These are phyloP conservation scores for Plasmodium knowlesi DNA, from an alignment of 169 alveolate species.

Conservation along the genomic window DNA sequence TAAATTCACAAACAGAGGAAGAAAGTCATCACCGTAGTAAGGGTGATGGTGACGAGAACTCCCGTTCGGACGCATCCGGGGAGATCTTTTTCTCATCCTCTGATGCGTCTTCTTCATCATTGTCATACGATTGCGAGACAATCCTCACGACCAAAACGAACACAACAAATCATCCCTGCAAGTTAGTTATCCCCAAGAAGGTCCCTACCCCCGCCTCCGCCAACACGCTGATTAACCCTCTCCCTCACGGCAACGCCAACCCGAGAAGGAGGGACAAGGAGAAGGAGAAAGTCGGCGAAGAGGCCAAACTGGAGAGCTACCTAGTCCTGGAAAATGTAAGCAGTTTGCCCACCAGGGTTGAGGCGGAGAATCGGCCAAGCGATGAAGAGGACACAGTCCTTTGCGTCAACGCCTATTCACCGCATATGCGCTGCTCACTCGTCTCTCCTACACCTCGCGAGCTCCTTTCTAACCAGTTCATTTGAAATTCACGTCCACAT, in stretches of 20 bases:
- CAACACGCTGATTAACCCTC: neutral
- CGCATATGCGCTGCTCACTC: neutral
- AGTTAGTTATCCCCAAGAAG: slow-evolving; percentile 71
- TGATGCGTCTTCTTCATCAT: neutral
- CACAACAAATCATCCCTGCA: slow-evolving; percentile 83
- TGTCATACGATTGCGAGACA: slow-evolving; percentile 82
- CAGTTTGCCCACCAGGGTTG: neutral
- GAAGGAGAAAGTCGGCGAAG: neutral
- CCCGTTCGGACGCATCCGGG: neutral
- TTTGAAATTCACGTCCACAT: neutral
- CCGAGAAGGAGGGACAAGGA: neutral
- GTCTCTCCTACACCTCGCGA: too few species aligned
- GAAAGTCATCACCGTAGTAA: neutral
- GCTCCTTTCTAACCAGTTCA: too few species aligned
- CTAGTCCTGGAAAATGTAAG: slow-evolving; percentile 44
- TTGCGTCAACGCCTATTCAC: neutral
- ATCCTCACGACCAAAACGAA: slow-evolving; percentile 85
- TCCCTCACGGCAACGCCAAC: neutral
- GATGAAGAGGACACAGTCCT: neutral
- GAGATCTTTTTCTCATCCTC: neutral
- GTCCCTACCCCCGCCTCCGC: slow-evolving; percentile 4
- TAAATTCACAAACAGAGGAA: slow-evolving; percentile 45
- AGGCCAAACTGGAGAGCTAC: slow-evolving; percentile 30
- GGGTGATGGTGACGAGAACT: neutral
- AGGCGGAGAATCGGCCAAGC: neutral